Base-by-base conservation (phyloP, 441 rosid genomes). In the Mallotus repandus region DNA sequence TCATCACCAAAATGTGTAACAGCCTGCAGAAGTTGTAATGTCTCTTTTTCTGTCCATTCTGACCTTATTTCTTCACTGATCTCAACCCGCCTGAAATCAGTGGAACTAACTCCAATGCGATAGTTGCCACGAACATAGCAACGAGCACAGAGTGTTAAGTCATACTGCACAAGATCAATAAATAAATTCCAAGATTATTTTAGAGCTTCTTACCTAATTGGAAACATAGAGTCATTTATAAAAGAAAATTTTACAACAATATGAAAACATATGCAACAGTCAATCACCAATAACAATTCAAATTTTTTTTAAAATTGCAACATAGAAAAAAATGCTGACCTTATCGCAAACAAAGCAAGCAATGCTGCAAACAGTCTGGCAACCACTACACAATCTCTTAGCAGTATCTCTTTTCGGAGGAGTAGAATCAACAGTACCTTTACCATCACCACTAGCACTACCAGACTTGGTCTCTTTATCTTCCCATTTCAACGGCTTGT, bases 81-180 rank as follows among this genome's bases (percentile, higher is more conserved):
- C 88, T 95, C 99, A 69, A 95, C 93, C 43, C 99, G 82, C 85
- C 92, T 87, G 79, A 92, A 95, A 84, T 92, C 99, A 0, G 96
- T 83, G 46, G 88, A 84, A 74, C 84, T 91, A 22, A 95, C 90
- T 70, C 99, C 98, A 75, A 84, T 85, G 41, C 89, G 84, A 76
- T 88, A 88, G 83, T 91, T 93, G 21, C 97, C 96, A 45, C 97
- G 93, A 48, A 93, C 99, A 81, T 91, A 90, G 86, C 99, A 95
- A 72, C 97, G 88, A 8, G 98, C 99, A 79, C 99, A 95, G 69
- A 93, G 91, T 60, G 97, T 91, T 81, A 91, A 84, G 70, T 91
- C 95, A 82, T 89, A 81, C 99, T 91, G 91, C 73, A 74, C 10
- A 68, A 69, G 38, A 69, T 68, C 69, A 9, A 22, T 8, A 67